Conservation (phyloP, 2,329 filamentous ascomycete species). For the Beauveria brongniartii region DNA sequence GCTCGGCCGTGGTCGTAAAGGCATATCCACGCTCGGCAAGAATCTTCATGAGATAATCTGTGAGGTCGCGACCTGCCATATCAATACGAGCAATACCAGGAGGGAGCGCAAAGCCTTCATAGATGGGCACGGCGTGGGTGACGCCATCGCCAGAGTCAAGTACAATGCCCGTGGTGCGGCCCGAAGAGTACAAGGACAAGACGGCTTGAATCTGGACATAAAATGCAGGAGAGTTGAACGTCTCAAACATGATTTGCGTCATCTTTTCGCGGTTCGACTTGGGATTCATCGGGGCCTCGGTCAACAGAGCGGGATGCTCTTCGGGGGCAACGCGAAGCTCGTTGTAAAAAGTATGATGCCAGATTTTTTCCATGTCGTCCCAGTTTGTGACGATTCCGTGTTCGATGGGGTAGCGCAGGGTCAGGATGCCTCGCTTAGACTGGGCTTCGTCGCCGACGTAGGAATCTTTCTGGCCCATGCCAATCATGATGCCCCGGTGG, state of each 20-base stretch:
- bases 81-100: conserved; percentile 99
- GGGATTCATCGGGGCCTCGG: conserved; percentile 99
- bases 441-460: conserved; percentile 99
- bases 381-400: conserved; percentile 99
- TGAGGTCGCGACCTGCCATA: conserved; percentile 99
- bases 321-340: conserved; percentile 99
- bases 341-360: conserved; percentile 99
- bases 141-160: conserved; percentile 99
- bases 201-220: conserved; percentile 99
- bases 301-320: conserved; percentile 99
- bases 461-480: conserved; percentile 99
- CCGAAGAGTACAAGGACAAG: conserved; percentile 97
- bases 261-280: conserved; percentile 99
- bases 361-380: conserved; percentile 99
- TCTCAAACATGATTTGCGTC: conserved; percentile 99
- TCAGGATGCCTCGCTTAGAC: conserved; percentile 99
- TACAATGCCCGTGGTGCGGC: conserved; percentile 99
- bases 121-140: conserved; percentile 99
- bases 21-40: conserved; percentile 98
- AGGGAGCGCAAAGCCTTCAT: conserved; percentile 99
- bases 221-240: conserved; percentile 99
- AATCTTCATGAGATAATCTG: conserved; percentile 99
- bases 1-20: conserved; percentile 99
- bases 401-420: conserved; percentile 98
- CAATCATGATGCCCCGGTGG: conserved; percentile 98